Percentiles rank a stretch among this genome's conserved stretches.
These are phyloP conservation scores for Torrubiellomyces zombiae DNA, from an alignment of 2,329 filamentous ascomycete species.

Conservation along the genomic window DNA sequence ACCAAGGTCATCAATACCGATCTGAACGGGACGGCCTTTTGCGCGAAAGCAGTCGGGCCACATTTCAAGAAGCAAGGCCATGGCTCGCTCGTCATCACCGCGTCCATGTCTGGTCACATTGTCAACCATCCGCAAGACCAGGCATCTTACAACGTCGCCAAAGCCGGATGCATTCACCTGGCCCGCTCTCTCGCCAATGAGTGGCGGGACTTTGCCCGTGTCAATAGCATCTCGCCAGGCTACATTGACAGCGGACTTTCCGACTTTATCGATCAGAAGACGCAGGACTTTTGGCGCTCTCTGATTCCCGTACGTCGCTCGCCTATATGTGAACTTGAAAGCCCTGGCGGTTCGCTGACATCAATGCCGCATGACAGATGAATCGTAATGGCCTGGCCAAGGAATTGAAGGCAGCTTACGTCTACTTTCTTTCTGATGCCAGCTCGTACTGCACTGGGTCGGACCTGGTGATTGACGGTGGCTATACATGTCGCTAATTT, in stretches of 20 bases:
- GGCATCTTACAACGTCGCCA: slow-evolving; percentile 49
- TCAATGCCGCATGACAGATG: too few relatives aligned
- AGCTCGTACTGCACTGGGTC: slow-evolving; percentile 58
- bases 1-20: slow-evolving; percentile 45
- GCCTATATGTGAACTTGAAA: too few relatives aligned
- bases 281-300: slow-evolving; percentile 54
- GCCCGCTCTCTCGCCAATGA: slow-evolving; percentile 39
- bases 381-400: slow-evolving; percentile 47
- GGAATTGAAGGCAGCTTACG: slow-evolving; percentile 63
- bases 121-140: slow-evolving; percentile 56
- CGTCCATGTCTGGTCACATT: slow-evolving; percentile 54
- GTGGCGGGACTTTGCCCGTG: slow-evolving; percentile 51
- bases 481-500: slow-evolving; percentile 35
- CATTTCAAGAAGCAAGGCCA: slow-evolving; percentile 48
- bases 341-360: too few relatives aligned
- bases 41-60: slow-evolving; percentile 44
- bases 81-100: slow-evolving; percentile 52
- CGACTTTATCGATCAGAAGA: slow-evolving; percentile 46
- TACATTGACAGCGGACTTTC: slow-evolving; percentile 55
- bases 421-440: slow-evolving; percentile 62
- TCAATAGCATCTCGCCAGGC: slow-evolving; percentile 49
- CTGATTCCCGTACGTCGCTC: slow-evolving; percentile 63
- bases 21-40: slow-evolving; percentile 52
- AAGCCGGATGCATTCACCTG: slow-evolving; percentile 35
- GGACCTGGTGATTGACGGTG: slow-evolving; percentile 57